Evolutionary conservation across 78 protist genomes (phyloP).

Genomic region (Cavenderia fasciculata): DNA sequence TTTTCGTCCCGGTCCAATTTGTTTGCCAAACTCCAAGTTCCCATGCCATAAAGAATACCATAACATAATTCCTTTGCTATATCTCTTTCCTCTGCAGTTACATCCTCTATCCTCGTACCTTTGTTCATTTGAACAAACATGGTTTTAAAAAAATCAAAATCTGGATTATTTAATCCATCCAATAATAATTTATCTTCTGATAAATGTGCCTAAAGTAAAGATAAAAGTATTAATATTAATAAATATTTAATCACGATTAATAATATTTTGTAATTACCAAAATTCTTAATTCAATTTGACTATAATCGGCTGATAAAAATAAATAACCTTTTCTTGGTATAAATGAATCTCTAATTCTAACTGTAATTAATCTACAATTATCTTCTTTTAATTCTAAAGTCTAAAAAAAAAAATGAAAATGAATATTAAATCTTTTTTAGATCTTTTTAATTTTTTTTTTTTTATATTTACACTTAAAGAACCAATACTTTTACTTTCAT

Average conservation of each 20-base stretch:
- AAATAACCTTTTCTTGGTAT: slow-evolving; percentile 16
- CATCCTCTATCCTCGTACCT: neutral
- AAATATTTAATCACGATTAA: too few relatives aligned
- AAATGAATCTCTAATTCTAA: slow-evolving; percentile 48
- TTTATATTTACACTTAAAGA: too few relatives aligned
- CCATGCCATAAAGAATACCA: slow-evolving; percentile 84
- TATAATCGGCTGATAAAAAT: slow-evolving; percentile 58
- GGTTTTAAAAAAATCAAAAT: slow-evolving; percentile 47
- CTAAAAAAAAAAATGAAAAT: too few relatives aligned
- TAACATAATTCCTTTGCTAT: slow-evolving; percentile 70
- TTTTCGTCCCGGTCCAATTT: slow-evolving; percentile 28
- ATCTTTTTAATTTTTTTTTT: too few relatives aligned
- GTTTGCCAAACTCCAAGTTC: slow-evolving; percentile 13
- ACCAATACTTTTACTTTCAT: neutral
- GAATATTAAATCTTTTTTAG: too few relatives aligned
- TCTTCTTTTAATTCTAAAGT: slow-evolving; percentile 14
- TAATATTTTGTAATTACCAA: neutral
- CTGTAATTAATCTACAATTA: neutral
- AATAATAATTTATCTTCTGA: slow-evolving; percentile 44
- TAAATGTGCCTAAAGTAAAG: slow-evolving; percentile 53
- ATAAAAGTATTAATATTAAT: too few relatives aligned
- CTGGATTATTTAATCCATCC: slow-evolving; percentile 22
- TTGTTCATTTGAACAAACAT: slow-evolving; percentile 27
- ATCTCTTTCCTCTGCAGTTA: slow-evolving; percentile 31
- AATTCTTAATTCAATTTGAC: slow-evolving; percentile 62